Percentiles rank a stretch among this genome's conserved stretches.
Evolutionary conservation across 2,329 filamentous ascomycete genomes (phyloP).

Genomic region (Cladobotryum mycophilum): DNA sequence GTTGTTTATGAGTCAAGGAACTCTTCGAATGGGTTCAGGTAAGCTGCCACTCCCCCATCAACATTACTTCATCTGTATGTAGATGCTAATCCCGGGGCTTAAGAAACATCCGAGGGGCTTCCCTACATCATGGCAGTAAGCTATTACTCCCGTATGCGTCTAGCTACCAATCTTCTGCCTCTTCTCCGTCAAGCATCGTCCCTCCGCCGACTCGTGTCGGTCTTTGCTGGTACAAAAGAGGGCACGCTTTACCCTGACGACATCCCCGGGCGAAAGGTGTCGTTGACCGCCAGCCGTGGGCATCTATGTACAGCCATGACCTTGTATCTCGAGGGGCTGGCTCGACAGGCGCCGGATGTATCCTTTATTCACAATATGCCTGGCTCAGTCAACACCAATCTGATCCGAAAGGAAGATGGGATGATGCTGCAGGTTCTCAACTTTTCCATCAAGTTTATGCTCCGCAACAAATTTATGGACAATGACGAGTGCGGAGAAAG

Average conservation of each 20-base stretch:
- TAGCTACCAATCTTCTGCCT: too few species aligned
- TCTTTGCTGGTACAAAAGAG: constrained; percentile 19
- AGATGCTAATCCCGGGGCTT: not conserved
- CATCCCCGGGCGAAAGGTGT: constrained; percentile 17
- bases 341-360: constrained; percentile 17
- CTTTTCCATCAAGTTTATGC: constrained; percentile 11
- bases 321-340: constrained; percentile 20
- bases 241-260: constrained; percentile 18
- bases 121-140: constrained; percentile 37
- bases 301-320: constrained; percentile 20
- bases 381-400: constrained; percentile 22
- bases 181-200: not conserved
- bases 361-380: constrained; percentile 26
- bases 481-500: constrained; percentile 20
- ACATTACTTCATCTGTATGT: not conserved
- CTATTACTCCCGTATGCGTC: not conserved
- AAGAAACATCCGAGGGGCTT: constrained; percentile 53
- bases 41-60: constrained; percentile 1
- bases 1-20: constrained; percentile 33
- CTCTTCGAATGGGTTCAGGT: constrained; percentile 14
- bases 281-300: constrained; percentile 16
- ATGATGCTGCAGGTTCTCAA: constrained; percentile 15
- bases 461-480: constrained; percentile 12
- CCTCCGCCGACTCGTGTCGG: constrained; percentile 19
- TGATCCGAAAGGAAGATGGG: constrained; percentile 17